A percentile compares a stretch with the other conserved stretches of the same genome.
phyloP scores from a whole-genome alignment of 2,329 filamentous ascomycete species.

The Sporothrix curviconia region DNA sequence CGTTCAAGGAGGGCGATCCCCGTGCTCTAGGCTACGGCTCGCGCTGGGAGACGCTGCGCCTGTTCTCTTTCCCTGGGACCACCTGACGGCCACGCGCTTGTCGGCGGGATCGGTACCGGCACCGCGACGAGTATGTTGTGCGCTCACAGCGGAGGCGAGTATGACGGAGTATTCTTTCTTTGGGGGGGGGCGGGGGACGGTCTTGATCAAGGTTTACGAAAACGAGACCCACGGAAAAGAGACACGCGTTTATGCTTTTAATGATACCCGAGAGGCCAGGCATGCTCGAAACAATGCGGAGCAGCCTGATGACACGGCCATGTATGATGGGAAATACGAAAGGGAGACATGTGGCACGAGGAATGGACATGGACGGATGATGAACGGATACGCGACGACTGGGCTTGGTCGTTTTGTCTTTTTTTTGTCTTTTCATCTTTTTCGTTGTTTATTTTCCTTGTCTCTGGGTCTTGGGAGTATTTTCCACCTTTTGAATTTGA shows the following conservation, averaged over 20 bases:
- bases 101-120: conserved; percentile 17
- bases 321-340: not conserved
- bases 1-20: conserved; percentile 16
- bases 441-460: not conserved
- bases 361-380: not conserved
- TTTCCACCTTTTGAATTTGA: too few relatives aligned
- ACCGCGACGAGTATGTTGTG: conserved; percentile 20
- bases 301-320: too few relatives aligned
- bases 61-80: conserved; percentile 20
- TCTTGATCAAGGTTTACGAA: not conserved
- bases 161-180: too few relatives aligned
- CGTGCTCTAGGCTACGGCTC: conserved; percentile 18
- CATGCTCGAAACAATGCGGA: not conserved
- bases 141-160: conserved; percentile 5
- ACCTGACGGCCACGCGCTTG: conserved; percentile 13
- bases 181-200: too few relatives aligned
- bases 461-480: not conserved
- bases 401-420: not conserved
- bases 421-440: not conserved
- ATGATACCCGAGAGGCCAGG: not conserved
- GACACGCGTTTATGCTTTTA: not conserved
- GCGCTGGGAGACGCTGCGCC: conserved; percentile 19
- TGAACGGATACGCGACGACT: not conserved
- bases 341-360: not conserved
- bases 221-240: not conserved